A percentile compares a stretch with the other conserved stretches of the same genome.
phyloP scores from a whole-genome alignment of 2,329 filamentous ascomycete genomes.

The Colletotrichum coccodes region DNA sequence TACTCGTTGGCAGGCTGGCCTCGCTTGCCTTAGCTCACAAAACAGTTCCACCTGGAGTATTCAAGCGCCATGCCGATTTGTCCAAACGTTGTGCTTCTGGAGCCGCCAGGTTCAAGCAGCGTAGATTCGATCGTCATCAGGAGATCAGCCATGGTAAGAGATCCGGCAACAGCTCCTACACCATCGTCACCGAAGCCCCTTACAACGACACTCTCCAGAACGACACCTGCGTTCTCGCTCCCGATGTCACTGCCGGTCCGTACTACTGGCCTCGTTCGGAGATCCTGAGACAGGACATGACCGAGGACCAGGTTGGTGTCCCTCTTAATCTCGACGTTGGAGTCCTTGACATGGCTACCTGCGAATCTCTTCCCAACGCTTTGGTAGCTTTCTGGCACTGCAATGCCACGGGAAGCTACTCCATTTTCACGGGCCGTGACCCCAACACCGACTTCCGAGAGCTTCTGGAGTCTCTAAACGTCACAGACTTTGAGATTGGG shows the following conservation, averaged over 20 bases:
- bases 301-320: conserved; percentile 9
- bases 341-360: conserved; percentile 18
- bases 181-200: conserved; percentile 3
- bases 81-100: conserved; percentile 7
- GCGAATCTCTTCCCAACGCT: conserved; percentile 9
- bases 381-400: conserved; percentile 9
- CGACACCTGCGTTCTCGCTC: conserved; percentile 53
- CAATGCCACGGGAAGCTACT: conserved; percentile 8
- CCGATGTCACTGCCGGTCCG: conserved; percentile 58
- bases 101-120: not conserved
- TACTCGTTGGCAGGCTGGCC: not conserved
- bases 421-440: not conserved
- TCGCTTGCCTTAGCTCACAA: not conserved
- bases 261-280: conserved; percentile 46
- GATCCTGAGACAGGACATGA: conserved; percentile 12
- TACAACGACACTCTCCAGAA: conserved; percentile 34
- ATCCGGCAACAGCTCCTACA: conserved; percentile 6
- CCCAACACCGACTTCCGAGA: conserved; percentile 4
- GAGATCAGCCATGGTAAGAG: not conserved
- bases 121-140: not conserved
- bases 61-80: conserved; percentile 9
- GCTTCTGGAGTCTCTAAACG: conserved; percentile 3
- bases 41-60: not conserved
- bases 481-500: conserved; percentile 4
- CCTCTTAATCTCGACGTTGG: conserved; percentile 15